Base-by-base conservation (phyloP, 2,329 filamentous ascomycete genomes). In the Aspergillus sp. region DNA sequence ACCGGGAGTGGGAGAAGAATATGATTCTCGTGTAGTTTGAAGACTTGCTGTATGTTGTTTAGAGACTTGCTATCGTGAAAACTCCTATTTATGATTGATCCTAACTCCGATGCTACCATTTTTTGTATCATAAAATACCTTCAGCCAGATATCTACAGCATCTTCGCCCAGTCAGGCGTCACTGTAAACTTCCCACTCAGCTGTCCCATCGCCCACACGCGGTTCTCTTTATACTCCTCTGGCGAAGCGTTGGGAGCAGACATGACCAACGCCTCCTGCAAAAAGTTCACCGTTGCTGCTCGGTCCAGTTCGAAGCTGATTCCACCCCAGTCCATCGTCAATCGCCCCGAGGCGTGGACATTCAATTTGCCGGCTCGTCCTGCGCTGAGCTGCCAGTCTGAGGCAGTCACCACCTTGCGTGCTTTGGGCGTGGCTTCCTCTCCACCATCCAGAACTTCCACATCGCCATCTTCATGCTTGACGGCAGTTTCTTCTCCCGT, bases 151-250 rank as follows among this genome's bases (percentile, higher is more conserved):
- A 19, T 19, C 19, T 46, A 67, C 40, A 70, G 51, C 42, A 82
- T 73, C 53, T 74, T 69, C 37, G 70, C 69, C 76, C 79, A 83
- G 57, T 84, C 73, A 10, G 81, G 81, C 40, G 72, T 77, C 30
- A 83, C 75, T 2, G 83, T 77, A 57, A 83, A 82, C 62, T 82
- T 83, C 42, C 77, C 78, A 60, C 76, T 78, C n/a, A 84, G 70
- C 54, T 81, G 74, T 7, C 80, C 81, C 68, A 84, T 77, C 3
- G 74, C 74, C 62, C 74, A 75, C 32, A 75, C 72, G 44, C 69
- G 67, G 35, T 70, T 64, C 13, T 62, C 58, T 5, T 48, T 45
- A 7, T 50, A 40, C 26, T 55, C 59, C 35, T 47, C 57, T 26
- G 52, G 49, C 13, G 45, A 40, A 30, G 44, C 47, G 35, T 46